Base-by-base conservation (phyloP, 2,329 filamentous ascomycete species). In the Sarocladiaceae sp. region DNA sequence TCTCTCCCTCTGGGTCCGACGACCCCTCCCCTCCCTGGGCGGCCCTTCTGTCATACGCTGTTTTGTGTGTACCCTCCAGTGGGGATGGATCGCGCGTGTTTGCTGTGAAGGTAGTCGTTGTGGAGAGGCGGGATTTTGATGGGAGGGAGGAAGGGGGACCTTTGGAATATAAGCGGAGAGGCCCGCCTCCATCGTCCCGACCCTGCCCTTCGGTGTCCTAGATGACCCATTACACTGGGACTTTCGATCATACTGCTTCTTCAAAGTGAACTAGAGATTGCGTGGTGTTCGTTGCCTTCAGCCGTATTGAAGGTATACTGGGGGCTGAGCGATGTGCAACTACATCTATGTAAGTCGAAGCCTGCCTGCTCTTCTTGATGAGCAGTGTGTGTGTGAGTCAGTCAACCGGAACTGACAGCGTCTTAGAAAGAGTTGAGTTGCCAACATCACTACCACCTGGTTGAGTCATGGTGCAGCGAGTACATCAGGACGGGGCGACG, bases 401-500 rank as follows among this genome's bases (percentile, higher is more conserved):
- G 2, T 19, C 16, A 11, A 16, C 3, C 31, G 16, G 12, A 27
- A n/a, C 51, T 53, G 45, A 52, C 49, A 20, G n/a, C 19, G 19
- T 35, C 27, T 18, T 49, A 74, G 72, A 72, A 72, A 47, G 69
- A 74, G 48, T 64, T 74, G 48, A 71, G 72, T 58, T 74, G 73
- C 49, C 65, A 71, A 50, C 64, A 66, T 44, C 70, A 74, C 56
- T 73, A 71, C 60, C 72, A 74, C 50, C 56, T 68, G 49, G 67
- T 69, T 45, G 66, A 68, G 48, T 68, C 66, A 20, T 70, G 67
- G 67, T 70, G 67, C 43, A 59, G 62, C 46, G 67, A 67, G 49
- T 70, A 70, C 45, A 69, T 68, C 45, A 63, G 64, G 53, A 69
- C 66, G 10, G 64, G 66, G 49, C 62, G 62, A 47, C 59, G 67